Evolutionary conservation across 1,284 basidiomycete genomes (phyloP).

Genomic region (Ganoderma leucocontextum): DNA sequence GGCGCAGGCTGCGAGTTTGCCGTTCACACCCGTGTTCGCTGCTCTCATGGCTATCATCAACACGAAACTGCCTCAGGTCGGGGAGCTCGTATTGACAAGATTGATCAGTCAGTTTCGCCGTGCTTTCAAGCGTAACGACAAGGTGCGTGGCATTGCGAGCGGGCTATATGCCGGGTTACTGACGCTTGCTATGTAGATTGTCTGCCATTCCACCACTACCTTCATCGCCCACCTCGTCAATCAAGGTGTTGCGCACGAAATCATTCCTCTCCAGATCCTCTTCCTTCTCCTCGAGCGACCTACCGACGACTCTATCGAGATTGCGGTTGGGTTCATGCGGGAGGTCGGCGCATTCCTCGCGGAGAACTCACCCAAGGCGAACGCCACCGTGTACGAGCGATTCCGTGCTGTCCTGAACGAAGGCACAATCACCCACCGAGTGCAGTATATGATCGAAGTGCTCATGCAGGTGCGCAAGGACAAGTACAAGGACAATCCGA

Average conservation of each 20-base stretch:
- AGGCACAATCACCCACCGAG: constrained; percentile 92
- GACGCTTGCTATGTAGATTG: constrained; percentile 58
- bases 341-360: constrained; percentile 96
- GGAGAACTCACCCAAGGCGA: constrained; percentile 95
- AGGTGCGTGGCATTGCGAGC: constrained; percentile 62
- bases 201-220: constrained; percentile 94
- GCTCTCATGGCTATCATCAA: constrained; percentile 95
- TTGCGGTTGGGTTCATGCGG: constrained; percentile 96
- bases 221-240: constrained; percentile 99
- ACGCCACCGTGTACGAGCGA: constrained; percentile 92
- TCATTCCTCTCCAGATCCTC: constrained; percentile 95
- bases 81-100: constrained; percentile 89
- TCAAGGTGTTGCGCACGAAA: constrained; percentile 93
- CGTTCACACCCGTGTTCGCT: constrained; percentile 98
- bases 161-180: not conserved
- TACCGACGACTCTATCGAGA: constrained; percentile 98
- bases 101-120: constrained; percentile 95
- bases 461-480: constrained; percentile 98
- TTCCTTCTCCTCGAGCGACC: constrained; percentile 94
- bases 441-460: constrained; percentile 99
- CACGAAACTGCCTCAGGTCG: constrained; percentile 96
- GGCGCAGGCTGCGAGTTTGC: constrained; percentile 94
- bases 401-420: constrained; percentile 98
- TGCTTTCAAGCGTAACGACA: constrained; percentile 97
- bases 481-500: constrained; percentile 98